phyloP scores from a whole-genome alignment of 2,329 filamentous ascomycete species.

The Cladosporium austrohemisphaericum region DNA sequence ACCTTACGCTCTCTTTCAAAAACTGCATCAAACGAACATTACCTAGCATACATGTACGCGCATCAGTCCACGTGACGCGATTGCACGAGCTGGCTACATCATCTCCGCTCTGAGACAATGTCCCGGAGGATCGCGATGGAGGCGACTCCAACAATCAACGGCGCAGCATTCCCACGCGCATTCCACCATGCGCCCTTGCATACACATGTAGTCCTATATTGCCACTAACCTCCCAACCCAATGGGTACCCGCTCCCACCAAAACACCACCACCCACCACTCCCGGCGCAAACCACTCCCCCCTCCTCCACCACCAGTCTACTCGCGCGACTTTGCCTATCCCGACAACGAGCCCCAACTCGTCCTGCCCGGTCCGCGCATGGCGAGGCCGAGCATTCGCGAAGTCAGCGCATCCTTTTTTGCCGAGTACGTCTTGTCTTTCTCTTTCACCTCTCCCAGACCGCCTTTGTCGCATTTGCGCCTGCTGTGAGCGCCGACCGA shows the following conservation, averaged over 20 bases:
- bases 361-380: conserved; percentile 34
- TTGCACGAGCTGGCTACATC: no score
- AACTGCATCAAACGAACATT: no score
- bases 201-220: background rate
- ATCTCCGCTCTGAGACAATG: background rate
- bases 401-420: conserved; percentile 47
- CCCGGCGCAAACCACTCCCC: conserved; percentile 3
- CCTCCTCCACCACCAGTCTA: conserved; percentile 27
- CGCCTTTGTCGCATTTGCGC: background rate
- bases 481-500: background rate
- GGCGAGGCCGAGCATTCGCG: conserved; percentile 45
- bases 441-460: conserved; percentile 23
- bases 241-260: conserved; percentile 5
- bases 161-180: conserved; percentile 6
- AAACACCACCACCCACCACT: background rate
- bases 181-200: conserved; percentile 10
- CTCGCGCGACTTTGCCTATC: conserved; percentile 45
- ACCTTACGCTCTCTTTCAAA: no score
- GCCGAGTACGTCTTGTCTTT: conserved; percentile 49
- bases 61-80: no score
- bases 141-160: background rate
- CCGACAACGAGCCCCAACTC: conserved; percentile 35
- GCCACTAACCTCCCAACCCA: background rate
- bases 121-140: background rate
- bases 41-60: no score